Base-by-base conservation (phyloP, 495 filamentous ascomycete species). In the Lepraria neglecta region DNA sequence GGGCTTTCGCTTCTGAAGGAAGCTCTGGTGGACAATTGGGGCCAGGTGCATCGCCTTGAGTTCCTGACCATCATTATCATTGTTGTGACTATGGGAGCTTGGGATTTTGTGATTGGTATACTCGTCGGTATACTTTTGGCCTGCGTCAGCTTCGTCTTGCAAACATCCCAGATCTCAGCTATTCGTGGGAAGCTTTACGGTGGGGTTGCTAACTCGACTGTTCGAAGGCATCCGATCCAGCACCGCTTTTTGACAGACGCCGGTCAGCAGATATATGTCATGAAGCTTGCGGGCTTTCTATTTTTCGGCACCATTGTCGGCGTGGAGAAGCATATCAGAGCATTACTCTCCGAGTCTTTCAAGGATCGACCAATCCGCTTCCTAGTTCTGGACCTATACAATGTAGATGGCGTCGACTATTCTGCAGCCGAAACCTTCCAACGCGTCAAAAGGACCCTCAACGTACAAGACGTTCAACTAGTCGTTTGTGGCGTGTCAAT, bases 271-370 rank as follows among this genome's bases (percentile, higher is more conserved):
- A 92, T 91, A 43, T 83, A 89, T 44, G 83, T 97, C 58, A 88
- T 91, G 63, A 97, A 97, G 72, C 81, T 97, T 30, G 85, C 87
- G 14, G 92, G 94, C 1, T 96, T 90, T 64, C 81, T 97, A 9
- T 98, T 97, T 76, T 98, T 98, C 66, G 94, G 94, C 6, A 96
- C 92, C 0, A 97, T 98, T 57, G 91, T 96, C 33, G 87, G 87
- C 38, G 91, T 98, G 3, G 94, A 98, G 72, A 87, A 88, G 58
- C 86, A 87, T 57, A 89, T 96, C 68, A 82, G 91, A 24, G 82
- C 77, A 1, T 74, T 97, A 54, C 86, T 97, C 35, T 90, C 94
- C 24, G 85, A 95, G 52, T 81, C 84, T 2, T 96, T 95, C 72
- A 75, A 75, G 42, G 69, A 77, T 51, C 84, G 82, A 30, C 92